Evolutionary conservation across 2,329 filamentous ascomycete species (phyloP).

Genomic region (Cladosporium colombiae): DNA sequence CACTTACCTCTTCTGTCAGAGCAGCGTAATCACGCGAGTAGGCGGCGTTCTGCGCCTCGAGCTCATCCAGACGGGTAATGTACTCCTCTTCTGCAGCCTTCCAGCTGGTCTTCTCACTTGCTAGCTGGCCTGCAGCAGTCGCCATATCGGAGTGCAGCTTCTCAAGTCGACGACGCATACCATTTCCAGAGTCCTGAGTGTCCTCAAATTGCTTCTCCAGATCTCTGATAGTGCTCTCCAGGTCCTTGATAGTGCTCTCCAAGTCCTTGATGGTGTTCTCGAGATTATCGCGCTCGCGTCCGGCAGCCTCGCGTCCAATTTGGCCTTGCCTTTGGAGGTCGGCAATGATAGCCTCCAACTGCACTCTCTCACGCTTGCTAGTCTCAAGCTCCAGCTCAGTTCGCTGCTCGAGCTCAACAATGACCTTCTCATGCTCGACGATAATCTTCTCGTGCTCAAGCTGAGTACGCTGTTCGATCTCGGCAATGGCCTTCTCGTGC

Average conservation of each 20-base stretch:
- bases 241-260: slow-evolving; percentile 59
- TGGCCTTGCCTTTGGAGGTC: slow-evolving; percentile 1
- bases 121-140: slow-evolving; percentile 73
- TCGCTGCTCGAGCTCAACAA: slow-evolving; percentile 72
- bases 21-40: slow-evolving; percentile 47
- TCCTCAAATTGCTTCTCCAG: slow-evolving; percentile 81
- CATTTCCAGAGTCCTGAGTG: slow-evolving; percentile 60
- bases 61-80: slow-evolving; percentile 54
- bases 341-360: slow-evolving; percentile 56
- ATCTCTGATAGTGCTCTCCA: slow-evolving; percentile 72
- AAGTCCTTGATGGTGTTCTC: slow-evolving; percentile 63
- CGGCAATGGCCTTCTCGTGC: slow-evolving; percentile 59
- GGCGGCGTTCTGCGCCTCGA: slow-evolving; percentile 54
- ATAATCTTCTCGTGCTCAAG: slow-evolving; percentile 76
- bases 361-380: slow-evolving; percentile 61
- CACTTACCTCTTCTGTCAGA: slow-evolving; percentile 49
- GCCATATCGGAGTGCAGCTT: slow-evolving; percentile 86
- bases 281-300: slow-evolving; percentile 69
- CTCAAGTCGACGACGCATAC: slow-evolving; percentile 79
- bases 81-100: slow-evolving; percentile 67
- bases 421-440: slow-evolving; percentile 68
- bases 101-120: slow-evolving; percentile 77
- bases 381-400: slow-evolving; percentile 73
- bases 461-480: slow-evolving; percentile 36
- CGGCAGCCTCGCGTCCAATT: slow-evolving; percentile 53